Conservation (phyloP, 148 eudicot species). For the Tetragonia tetragonoides region DNA sequence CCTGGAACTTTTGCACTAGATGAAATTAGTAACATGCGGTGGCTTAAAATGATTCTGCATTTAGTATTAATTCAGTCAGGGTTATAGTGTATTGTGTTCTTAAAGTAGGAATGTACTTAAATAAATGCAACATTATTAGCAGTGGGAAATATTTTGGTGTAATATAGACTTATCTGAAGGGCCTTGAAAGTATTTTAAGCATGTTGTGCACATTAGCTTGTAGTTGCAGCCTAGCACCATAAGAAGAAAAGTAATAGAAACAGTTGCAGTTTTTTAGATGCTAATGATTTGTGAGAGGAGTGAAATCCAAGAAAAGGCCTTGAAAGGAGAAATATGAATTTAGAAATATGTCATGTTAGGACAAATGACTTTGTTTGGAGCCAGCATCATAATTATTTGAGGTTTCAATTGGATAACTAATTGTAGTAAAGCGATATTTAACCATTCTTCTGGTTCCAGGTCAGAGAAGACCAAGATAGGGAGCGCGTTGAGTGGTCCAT, state of each 20-base stretch:
- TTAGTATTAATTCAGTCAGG: neutral
- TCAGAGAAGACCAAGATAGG: constrained; percentile 94
- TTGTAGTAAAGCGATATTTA: neutral
- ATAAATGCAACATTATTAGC: neutral
- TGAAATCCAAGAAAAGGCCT: neutral
- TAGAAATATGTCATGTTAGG: neutral
- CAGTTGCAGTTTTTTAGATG: neutral
- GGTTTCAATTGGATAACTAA: neutral
- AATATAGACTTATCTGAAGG: neutral
- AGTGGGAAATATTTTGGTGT: neutral
- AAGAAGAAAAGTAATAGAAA: no score
- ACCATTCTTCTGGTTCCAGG: constrained; percentile 44
- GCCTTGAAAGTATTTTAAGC: neutral
- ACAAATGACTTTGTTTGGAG: neutral
- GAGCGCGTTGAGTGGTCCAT: constrained; percentile 77
- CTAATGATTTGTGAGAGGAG: neutral
- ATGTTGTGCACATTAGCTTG: neutral
- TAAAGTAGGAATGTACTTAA: neutral
- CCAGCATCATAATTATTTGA: neutral
- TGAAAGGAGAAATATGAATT: neutral
- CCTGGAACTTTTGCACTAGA: no score
- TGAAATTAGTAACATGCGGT: no score
- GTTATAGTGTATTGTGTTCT: no score
- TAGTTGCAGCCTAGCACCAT: no score
- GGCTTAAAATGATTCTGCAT: neutral